Base-by-base conservation (phyloP, 345 rosid species). In the Pseudoturritis turrita region DNA sequence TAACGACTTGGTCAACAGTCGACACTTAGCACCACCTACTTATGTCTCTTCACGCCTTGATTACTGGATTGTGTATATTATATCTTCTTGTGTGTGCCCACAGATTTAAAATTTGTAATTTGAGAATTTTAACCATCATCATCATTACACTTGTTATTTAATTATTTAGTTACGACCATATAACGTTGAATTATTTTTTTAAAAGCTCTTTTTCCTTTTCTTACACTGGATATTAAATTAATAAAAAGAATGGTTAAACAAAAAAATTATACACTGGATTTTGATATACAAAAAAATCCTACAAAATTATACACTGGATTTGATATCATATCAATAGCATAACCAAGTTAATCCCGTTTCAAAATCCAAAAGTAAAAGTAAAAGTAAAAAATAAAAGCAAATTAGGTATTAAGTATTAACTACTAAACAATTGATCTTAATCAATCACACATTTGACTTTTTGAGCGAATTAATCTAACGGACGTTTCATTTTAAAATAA, bases 31-130 rank as follows among this genome's bases (percentile, higher is more conserved):
- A 9, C 68, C 68, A 58, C 28, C 31, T 65, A 74, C 55, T 67
- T 66, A 26, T 66, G 68, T 74, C 68, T 74, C 68, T 74, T 74
- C 15, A 41, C 62, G 62, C 62, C 68, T 67, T 74, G 41, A 74
- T 67, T 59, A n/a, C 43, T 51, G 73, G 73, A 59, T 51, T 67
- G 62, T 37, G 26, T n/a, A n/a, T n/a, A n/a, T 49, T 57, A 49
- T 49, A 39, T 49, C 46, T 11, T 49, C 46, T 11, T 41, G 5
- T 41, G 21, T 56, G 22, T 22, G 47, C 35, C 40, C 55, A 50
- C 31, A 41, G 10, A 25, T 56, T 67, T 7, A 1, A 33, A 65
- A 5, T 44, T 12, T 28, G 1, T 41, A 3, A 4, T 3, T 26
- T 5, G 5, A 13, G 19, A 45, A 0, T 14, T 25, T n/a, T 10